phyloP scores from a whole-genome alignment of 441 rosid species.

The Breynia disticha region DNA sequence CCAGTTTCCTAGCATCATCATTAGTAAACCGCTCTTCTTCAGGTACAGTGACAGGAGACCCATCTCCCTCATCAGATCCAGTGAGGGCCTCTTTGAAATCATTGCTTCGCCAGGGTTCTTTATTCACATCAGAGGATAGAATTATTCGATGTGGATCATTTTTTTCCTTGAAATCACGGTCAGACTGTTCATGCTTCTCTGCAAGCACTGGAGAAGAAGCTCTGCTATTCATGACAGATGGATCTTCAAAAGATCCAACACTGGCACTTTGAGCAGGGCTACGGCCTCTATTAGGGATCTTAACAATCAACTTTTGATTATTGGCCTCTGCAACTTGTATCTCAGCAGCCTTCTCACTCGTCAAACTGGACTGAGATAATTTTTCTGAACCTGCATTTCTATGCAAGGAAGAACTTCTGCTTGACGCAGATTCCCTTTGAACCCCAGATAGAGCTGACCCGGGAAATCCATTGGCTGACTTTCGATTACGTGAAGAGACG shows the following conservation, averaged over 20 bases:
- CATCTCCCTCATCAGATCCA: constrained; percentile 48
- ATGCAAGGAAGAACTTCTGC: constrained; percentile 41
- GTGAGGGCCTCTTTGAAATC: constrained; percentile 44
- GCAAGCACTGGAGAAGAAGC: constrained; percentile 52
- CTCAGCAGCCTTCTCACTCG: constrained; percentile 47
- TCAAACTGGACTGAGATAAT: constrained; percentile 34
- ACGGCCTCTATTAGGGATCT: constrained; percentile 63
- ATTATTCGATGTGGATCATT: constrained; percentile 31
- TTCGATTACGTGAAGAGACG: constrained; percentile 45
- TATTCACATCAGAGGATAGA: constrained; percentile 32
- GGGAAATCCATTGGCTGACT: constrained; percentile 46
- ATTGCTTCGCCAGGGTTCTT: constrained; percentile 54
- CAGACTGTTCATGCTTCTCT: constrained; percentile 59
- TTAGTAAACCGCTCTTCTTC: constrained; percentile 34
- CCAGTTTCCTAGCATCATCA: constrained; percentile 33
- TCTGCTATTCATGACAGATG: constrained; percentile 43
- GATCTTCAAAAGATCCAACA: constrained; percentile 69
- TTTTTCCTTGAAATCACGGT: constrained; percentile 43
- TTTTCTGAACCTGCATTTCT: constrained; percentile 50
- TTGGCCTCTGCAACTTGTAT: constrained; percentile 44
- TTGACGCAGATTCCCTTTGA: constrained; percentile 36
- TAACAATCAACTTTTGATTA: constrained; percentile 65
- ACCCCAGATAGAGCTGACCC: constrained; percentile 25
- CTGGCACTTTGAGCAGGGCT: constrained; percentile 66
- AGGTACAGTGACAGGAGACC: constrained; percentile 35